Conservation (phyloP, 257 asterid genomes). For the Gentiana straminea region DNA sequence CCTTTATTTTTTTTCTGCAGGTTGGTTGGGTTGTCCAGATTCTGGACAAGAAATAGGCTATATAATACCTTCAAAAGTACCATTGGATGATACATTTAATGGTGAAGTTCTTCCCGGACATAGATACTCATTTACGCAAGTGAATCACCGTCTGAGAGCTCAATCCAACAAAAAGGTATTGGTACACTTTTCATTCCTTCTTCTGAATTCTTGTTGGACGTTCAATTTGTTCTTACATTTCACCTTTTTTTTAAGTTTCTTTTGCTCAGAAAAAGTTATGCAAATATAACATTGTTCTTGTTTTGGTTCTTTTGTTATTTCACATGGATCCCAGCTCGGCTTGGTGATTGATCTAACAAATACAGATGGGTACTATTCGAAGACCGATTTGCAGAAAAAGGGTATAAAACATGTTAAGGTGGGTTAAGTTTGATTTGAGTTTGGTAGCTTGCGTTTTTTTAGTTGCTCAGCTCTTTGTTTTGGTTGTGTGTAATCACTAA, state of each 20-base stretch:
- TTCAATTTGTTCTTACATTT: too few species aligned
- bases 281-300: too few species aligned
- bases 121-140: conserved; percentile 91
- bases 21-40: conserved; percentile 94
- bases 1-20: conserved; percentile 19
- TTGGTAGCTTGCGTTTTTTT: neutral
- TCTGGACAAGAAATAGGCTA: conserved; percentile 61
- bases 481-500: neutral
- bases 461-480: neutral
- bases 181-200: neutral
- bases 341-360: conserved; percentile 96
- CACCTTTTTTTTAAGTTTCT: too few species aligned
- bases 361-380: conserved; percentile 70
- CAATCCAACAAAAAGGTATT: conserved; percentile 43
- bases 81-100: conserved; percentile 75
- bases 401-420: conserved; percentile 97
- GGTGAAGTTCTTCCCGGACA: conserved; percentile 65
- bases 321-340: conserved; percentile 47
- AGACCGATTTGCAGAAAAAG: conserved; percentile 58
- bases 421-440: conserved; percentile 5
- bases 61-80: conserved; percentile 93
- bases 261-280: too few species aligned
- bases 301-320: too few species aligned
- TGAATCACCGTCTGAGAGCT: conserved; percentile 68
- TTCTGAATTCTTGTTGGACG: too few species aligned